Conservation (phyloP, 768 basidiomycete species). For the Hypsizygus marmoreus region DNA sequence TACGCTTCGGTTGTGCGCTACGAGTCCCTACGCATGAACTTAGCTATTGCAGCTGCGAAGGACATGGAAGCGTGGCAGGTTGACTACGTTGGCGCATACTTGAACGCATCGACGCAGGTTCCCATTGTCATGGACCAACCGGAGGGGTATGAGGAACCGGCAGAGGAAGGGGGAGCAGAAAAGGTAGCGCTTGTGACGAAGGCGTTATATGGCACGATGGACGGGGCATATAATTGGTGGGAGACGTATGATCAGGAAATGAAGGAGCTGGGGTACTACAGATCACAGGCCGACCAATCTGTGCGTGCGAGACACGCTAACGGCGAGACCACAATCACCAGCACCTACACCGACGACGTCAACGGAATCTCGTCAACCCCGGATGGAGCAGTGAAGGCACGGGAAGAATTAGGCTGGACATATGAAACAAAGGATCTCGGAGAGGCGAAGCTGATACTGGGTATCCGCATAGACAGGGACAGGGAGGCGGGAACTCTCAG, state of each 20-base stretch:
- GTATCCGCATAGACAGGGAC: slow-evolving; percentile 13
- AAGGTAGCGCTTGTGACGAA: slow-evolving; percentile 9
- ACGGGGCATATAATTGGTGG: slow-evolving; percentile 5
- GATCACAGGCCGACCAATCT: slow-evolving; percentile 20
- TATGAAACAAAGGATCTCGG: slow-evolving; percentile 17
- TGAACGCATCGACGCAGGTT: no score
- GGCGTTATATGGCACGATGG: no score
- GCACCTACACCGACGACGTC: slow-evolving; percentile 19
- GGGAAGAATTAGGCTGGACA: slow-evolving; percentile 9
- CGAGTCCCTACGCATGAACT: slow-evolving; percentile 12
- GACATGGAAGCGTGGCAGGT: slow-evolving; percentile 29
- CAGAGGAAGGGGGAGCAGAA: slow-evolving; percentile 16
- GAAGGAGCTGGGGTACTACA: slow-evolving; percentile 15
- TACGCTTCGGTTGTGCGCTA: slow-evolving; percentile 13
- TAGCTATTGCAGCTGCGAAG: no score
- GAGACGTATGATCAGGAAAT: no score
- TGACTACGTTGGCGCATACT: slow-evolving; percentile 19
- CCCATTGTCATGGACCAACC: no score
- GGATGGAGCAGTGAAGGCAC: slow-evolving; percentile 10
- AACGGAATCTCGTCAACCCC: slow-evolving; percentile 11
- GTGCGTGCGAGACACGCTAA: slow-evolving; percentile 5
- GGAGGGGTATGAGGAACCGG: no score
- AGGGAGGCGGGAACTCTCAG: slow-evolving; percentile 9
- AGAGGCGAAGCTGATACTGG: slow-evolving; percentile 11
- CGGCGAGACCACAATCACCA: slow-evolving; percentile 12